Evolutionary conservation across 805 yeast genomes (phyloP).

Genomic region (Pichia deserticola): DNA sequence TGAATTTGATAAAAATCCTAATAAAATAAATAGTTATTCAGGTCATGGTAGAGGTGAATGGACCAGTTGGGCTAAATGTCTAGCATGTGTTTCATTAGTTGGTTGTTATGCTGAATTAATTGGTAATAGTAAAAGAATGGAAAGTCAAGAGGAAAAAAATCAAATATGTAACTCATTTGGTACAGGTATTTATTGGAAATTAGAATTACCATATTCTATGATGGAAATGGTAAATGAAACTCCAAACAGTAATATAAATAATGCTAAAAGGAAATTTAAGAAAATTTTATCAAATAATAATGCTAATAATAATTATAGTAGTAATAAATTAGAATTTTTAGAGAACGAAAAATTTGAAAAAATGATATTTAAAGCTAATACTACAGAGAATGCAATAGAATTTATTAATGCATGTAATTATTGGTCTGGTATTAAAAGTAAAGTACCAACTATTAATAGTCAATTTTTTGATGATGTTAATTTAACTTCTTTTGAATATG

Average conservation of each 20-base stretch:
- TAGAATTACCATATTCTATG: constrained; percentile 40
- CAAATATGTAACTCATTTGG: constrained; percentile 28
- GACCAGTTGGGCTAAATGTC: constrained; percentile 54
- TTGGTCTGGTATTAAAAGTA: constrained; percentile 83
- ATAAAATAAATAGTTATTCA: constrained; percentile 7
- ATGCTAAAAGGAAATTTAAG: no score
- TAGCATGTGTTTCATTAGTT: constrained; percentile 46
- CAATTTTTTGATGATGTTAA: constrained; percentile 40
- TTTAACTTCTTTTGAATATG: constrained; percentile 72
- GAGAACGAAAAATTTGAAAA: constrained; percentile 20
- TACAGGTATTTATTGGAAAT: constrained; percentile 40
- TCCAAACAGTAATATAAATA: no score
- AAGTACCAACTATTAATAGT: constrained; percentile 43
- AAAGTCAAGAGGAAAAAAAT: neutral
- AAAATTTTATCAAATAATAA: neutral
- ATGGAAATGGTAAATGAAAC: constrained; percentile 15
- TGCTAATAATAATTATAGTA: neutral
- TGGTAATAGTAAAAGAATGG: neutral
- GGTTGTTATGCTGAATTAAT: constrained; percentile 37
- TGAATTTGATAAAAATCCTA: constrained; percentile 32
- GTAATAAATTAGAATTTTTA: no score
- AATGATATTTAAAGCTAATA: constrained; percentile 59
- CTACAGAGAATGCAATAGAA: constrained; percentile 57
- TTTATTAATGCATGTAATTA: constrained; percentile 76
- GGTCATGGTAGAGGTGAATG: constrained; percentile 51